Base-by-base conservation (phyloP, 805 yeast genomes). In the Cyberlindnera nakhonratchasimensis region DNA sequence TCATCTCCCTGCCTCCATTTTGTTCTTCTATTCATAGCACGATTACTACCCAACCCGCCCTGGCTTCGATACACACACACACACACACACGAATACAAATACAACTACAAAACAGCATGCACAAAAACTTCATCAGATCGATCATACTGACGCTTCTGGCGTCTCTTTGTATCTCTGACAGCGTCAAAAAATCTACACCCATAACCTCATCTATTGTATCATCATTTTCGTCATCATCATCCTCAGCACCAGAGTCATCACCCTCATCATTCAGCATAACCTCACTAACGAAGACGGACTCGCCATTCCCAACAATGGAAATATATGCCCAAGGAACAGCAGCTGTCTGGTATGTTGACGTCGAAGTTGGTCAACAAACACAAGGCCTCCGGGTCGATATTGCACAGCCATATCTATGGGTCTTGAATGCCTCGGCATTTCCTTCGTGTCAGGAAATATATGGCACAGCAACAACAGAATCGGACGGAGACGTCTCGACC, bases 351-450 rank as follows among this genome's bases (percentile, higher is more conserved):
- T 62, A 57, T 39, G 61, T 63, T 8, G 63, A 66, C 29, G 48
- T 58, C 1, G 39, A 65, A 0, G 31, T 65, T 22, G 73, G 72
- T 3, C 45, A 50, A 0, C 71, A 67, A 45, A 10, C 19, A 1
- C 63, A 57, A 16, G 34, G 32, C 10, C 45, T 70, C 4, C 52
- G 65, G 24, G 47, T 70, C 3, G 74, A 69, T 46, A 59, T 63
- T 8, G 58, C 65, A 6, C 68, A 67, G 38, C 71, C 72, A 1
- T 66, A 62, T 37, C 37, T 60, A 2, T 69, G 72, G 71, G 54
- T 64, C 2, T 29, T 62, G 2, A 51, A 62, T 21, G 49, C 47
- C 5, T 39, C 35, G 2, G 40, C 39, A 3, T 50, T 38, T 32
- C 42, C 48, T 6, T 14, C 13, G 1, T 47, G 54, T 41, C 21